These are phyloP conservation scores for Wickerhamomyces alni DNA, from an alignment of 805 yeast genomes.

Conservation along the genomic window DNA sequence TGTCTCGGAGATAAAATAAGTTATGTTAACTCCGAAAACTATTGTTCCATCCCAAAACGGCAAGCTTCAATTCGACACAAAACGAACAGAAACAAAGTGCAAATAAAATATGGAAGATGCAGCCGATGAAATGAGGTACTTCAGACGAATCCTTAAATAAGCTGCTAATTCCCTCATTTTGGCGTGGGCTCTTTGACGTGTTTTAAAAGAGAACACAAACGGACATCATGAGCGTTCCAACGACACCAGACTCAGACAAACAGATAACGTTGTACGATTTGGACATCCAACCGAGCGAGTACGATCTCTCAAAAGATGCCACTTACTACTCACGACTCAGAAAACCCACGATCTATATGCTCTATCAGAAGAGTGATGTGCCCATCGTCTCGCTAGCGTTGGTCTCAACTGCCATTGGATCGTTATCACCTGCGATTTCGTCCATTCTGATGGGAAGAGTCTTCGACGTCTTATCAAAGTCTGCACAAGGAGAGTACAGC, in stretches of 20 bases:
- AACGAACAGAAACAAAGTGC: too few species aligned
- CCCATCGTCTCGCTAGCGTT: constrained; percentile 23
- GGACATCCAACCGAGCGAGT: constrained; percentile 10
- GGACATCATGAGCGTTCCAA: constrained; percentile 4
- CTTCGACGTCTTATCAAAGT: constrained; percentile 39
- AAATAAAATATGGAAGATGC: too few species aligned
- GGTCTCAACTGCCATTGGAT: constrained; percentile 40
- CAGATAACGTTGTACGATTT: constrained; percentile 8
- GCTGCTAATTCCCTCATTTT: too few species aligned
- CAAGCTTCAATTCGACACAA: not conserved
- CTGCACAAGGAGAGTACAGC: constrained; percentile 27
- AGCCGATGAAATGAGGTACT: too few species aligned
- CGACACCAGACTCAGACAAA: constrained; percentile 3
- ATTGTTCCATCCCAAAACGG: too few species aligned
- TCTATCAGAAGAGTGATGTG: constrained; percentile 19
- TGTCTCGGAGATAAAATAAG: too few species aligned
- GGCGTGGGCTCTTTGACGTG: too few species aligned
- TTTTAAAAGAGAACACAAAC: too few species aligned
- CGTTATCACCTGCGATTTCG: constrained; percentile 53
- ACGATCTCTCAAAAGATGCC: not conserved
- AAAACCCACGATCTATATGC: constrained; percentile 18
- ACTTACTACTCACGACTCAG: constrained; percentile 6
- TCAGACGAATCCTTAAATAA: too few species aligned
- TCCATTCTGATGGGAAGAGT: constrained; percentile 64
- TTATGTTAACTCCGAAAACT: too few species aligned